A percentile compares a stretch with the other conserved stretches of the same genome.
Conservation (phyloP, 2,329 filamentous ascomycete genomes). For the Eutypella sp. region DNA sequence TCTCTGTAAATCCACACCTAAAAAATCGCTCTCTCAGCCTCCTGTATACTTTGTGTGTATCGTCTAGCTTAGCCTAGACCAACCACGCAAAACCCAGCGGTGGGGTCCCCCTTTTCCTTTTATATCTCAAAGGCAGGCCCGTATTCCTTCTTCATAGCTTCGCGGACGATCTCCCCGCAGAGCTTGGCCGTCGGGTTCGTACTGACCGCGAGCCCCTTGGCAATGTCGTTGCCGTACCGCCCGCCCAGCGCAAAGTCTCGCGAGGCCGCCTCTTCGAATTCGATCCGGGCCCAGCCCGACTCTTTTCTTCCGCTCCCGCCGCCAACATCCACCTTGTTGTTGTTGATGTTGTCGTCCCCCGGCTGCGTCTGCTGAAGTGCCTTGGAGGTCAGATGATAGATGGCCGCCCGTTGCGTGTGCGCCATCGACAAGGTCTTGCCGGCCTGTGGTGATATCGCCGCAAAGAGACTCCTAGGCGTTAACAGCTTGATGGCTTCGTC, state of each 20-base stretch:
- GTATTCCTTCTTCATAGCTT: conserved; percentile 67
- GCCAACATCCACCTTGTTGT: conserved; percentile 25
- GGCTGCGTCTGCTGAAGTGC: conserved; percentile 34
- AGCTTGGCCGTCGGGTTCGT: conserved; percentile 66
- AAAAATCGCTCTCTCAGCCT: no score
- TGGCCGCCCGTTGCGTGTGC: conserved; percentile 65
- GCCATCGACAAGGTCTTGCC: conserved; percentile 64
- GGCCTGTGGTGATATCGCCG: conserved; percentile 57
- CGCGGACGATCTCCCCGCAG: conserved; percentile 63
- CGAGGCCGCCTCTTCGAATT: conserved; percentile 59
- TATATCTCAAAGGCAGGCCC: conserved; percentile 39
- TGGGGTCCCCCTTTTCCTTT: no score
- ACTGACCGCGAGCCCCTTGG: conserved; percentile 58
- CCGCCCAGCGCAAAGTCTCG: conserved; percentile 60
- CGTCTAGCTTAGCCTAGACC: background rate
- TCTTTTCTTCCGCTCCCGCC: conserved; percentile 41
- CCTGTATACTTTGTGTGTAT: no score
- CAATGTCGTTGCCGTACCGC: conserved; percentile 60
- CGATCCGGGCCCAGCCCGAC: conserved; percentile 43
- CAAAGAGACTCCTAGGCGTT: conserved; percentile 44
- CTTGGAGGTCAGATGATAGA: conserved; percentile 58
- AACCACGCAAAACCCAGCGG: no score
- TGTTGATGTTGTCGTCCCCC: no score
- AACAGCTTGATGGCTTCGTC: conserved; percentile 54
- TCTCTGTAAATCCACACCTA: no score